Evolutionary conservation across 106 monocot genomes (phyloP).

Genomic region (Iris macrosiphon): DNA sequence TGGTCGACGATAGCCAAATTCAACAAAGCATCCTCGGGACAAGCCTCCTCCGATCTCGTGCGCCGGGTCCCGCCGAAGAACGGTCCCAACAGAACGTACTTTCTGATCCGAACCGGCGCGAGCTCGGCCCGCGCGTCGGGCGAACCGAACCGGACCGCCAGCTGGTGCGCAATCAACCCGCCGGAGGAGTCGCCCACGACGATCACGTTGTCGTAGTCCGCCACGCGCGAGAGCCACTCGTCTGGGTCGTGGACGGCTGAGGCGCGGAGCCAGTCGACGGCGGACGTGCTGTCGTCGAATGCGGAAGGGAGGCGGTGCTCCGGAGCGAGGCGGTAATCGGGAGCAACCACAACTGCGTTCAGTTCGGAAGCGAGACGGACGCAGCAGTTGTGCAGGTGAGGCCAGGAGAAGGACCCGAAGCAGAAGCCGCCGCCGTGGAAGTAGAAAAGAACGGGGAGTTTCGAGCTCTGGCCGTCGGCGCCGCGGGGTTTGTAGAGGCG

Average conservation of each 20-base stretch:
- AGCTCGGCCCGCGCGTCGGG: slow-evolving; percentile 17
- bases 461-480: slow-evolving; percentile 1
- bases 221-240: slow-evolving; percentile 31
- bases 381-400: slow-evolving; percentile 72
- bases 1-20: slow-evolving; percentile 42
- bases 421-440: slow-evolving; percentile 94
- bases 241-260: slow-evolving; percentile 21
- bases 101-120: slow-evolving; percentile 36
- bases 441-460: slow-evolving; percentile 76
- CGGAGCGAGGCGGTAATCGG: slow-evolving; percentile 79
- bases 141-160: slow-evolving; percentile 43
- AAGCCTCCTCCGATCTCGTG: slow-evolving; percentile 48
- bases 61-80: slow-evolving; percentile 61
- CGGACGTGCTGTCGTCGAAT: slow-evolving; percentile 32
- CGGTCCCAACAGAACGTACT: slow-evolving; percentile 60
- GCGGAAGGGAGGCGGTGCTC: slow-evolving; percentile 78
- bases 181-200: slow-evolving; percentile 83
- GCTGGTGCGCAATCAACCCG: slow-evolving; percentile 72
- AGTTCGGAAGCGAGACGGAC: slow-evolving; percentile 52
- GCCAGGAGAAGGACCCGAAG: slow-evolving; percentile 78
- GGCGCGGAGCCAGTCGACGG: slow-evolving; percentile 46
- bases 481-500: slow-evolving; percentile 51
- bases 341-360: slow-evolving; percentile 45
- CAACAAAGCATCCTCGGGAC: slow-evolving; percentile 55
- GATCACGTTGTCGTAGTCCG: slow-evolving; percentile 45